Evolutionary conservation across 495 filamentous ascomycete genomes (phyloP).

Genomic region (Cladorrhinum samala): DNA sequence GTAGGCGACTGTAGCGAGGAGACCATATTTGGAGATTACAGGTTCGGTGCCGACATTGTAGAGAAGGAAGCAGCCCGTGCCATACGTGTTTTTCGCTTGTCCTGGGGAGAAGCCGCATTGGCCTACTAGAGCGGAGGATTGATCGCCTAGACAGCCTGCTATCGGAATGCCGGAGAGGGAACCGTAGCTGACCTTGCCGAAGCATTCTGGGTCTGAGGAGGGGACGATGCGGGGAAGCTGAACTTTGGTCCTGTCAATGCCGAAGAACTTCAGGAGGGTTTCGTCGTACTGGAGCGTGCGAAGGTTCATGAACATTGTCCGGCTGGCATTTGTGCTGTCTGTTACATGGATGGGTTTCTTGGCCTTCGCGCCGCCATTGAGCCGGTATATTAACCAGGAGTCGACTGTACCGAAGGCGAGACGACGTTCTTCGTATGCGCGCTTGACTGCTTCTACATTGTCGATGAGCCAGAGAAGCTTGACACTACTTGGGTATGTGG

Average conservation of each 20-base stretch:
- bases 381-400: conserved; percentile 82
- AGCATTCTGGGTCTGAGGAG: conserved; percentile 71
- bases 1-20: conserved; percentile 84
- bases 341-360: conserved; percentile 64
- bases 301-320: conserved; percentile 97
- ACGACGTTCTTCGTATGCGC: conserved; percentile 73
- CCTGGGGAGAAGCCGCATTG: conserved; percentile 86
- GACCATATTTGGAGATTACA: conserved; percentile 82
- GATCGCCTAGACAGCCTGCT: conserved; percentile 84
- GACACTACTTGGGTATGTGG: conserved; percentile 88
- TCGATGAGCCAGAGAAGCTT: conserved; percentile 83
- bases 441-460: conserved; percentile 62
- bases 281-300: conserved; percentile 82
- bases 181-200: conserved; percentile 62
- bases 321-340: conserved; percentile 84
- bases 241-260: conserved; percentile 67
- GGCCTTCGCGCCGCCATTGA: conserved; percentile 70
- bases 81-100: conserved; percentile 92
- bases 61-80: conserved; percentile 90
- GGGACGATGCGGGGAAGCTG: conserved; percentile 79
- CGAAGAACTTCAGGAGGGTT: conserved; percentile 74
- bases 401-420: conserved; percentile 93
- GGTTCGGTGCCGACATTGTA: conserved; percentile 91
- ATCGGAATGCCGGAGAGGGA: conserved; percentile 71
- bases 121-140: conserved; percentile 86